Evolutionary conservation across 352 stramenopile genomes (phyloP).

Genomic region (Globisporangium irregulare): DNA sequence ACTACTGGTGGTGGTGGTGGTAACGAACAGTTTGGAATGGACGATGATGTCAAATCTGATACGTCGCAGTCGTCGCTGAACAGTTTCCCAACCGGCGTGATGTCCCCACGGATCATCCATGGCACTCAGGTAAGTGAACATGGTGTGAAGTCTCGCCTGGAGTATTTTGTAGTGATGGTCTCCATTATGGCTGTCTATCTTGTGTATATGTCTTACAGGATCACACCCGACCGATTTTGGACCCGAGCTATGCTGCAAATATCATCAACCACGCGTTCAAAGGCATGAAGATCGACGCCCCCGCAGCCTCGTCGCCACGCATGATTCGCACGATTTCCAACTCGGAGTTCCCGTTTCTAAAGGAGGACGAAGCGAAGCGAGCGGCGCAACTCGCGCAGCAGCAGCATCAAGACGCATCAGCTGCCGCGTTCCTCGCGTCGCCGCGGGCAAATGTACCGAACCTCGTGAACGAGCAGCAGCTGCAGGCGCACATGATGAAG

Average conservation of each 20-base stretch:
- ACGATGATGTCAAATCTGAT: slow-evolving; percentile 31
- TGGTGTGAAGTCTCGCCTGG: background rate
- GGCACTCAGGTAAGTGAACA: slow-evolving; percentile 29
- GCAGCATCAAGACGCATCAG: slow-evolving; percentile 3
- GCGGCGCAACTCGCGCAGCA: background rate
- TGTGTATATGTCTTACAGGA: slow-evolving; percentile 7
- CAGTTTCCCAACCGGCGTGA: slow-evolving; percentile 27
- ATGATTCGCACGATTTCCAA: slow-evolving; percentile 66
- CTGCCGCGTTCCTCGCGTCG: slow-evolving; percentile 19
- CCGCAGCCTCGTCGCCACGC: slow-evolving; percentile 43
- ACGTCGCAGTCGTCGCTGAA: slow-evolving; percentile 23
- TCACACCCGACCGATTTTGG: slow-evolving; percentile 22
- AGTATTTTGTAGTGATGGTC: background rate
- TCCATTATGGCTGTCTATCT: background rate
- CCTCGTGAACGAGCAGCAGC: slow-evolving; percentile 26
- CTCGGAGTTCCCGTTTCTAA: slow-evolving; percentile 73
- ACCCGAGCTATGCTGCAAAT: slow-evolving; percentile 45
- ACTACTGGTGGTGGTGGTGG: background rate
- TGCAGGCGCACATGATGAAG: slow-evolving; percentile 38
- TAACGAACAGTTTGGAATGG: slow-evolving; percentile 30
- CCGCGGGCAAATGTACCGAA: slow-evolving; percentile 4
- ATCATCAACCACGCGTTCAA: slow-evolving; percentile 74
- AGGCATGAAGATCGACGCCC: slow-evolving; percentile 39
- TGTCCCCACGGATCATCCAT: slow-evolving; percentile 42
- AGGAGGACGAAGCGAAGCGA: slow-evolving; percentile 46